phyloP scores from a whole-genome alignment of 371 early-diverging fungal species.

The Coemansia linderi region DNA sequence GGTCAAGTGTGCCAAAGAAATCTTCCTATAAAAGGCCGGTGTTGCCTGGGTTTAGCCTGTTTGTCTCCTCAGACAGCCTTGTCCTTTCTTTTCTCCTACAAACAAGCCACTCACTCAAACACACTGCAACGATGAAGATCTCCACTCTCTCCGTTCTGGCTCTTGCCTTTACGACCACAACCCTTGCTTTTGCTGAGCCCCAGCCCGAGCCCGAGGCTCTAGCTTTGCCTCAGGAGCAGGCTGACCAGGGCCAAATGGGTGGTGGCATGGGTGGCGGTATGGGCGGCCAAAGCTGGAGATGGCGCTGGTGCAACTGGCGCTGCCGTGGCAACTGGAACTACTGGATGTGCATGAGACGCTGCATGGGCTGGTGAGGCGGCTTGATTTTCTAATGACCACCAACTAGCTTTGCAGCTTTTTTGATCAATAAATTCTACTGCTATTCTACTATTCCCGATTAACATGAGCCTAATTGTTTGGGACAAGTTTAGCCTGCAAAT shows the following conservation, averaged over 20 bases:
- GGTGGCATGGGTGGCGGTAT: background rate
- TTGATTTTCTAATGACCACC: background rate
- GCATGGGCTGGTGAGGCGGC: background rate
- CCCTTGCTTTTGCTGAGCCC: background rate
- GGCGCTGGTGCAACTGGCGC: conserved; percentile 1
- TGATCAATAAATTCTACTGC: background rate
- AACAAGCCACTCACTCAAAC: background rate
- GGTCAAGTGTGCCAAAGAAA: background rate
- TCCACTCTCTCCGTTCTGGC: background rate
- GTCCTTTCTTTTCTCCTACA: background rate
- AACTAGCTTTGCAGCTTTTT: background rate
- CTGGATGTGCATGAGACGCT: conserved; percentile 11
- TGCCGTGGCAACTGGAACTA: conserved; percentile 13
- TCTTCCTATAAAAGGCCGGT: background rate
- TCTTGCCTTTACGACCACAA: background rate
- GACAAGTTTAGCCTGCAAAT: too few species aligned
- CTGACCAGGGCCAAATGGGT: background rate
- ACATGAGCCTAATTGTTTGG: too few species aligned
- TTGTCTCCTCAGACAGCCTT: background rate
- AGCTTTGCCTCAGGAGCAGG: background rate
- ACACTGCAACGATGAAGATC: background rate
- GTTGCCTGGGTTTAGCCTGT: background rate
- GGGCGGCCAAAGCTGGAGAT: background rate
- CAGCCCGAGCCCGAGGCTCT: background rate
- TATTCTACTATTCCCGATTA: background rate